Conservation (phyloP, 83 land plant genomes). For the Picea mariana region DNA sequence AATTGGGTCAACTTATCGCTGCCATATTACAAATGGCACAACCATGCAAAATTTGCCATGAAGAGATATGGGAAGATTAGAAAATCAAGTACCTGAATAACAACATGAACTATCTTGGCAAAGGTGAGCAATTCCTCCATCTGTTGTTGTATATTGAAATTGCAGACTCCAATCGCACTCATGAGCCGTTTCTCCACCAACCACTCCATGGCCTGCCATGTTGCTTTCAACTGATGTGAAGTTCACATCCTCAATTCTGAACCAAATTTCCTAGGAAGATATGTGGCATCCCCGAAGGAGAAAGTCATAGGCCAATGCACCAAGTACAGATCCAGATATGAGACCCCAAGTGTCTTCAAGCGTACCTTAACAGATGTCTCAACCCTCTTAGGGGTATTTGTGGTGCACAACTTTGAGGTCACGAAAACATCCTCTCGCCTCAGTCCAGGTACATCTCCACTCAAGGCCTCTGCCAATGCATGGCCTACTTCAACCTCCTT, state of each 20-base stretch:
- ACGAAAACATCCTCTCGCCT: constrained; percentile 72
- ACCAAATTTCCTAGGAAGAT: constrained; percentile 57
- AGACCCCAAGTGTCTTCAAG: constrained; percentile 59
- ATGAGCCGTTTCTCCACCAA: constrained; percentile 67
- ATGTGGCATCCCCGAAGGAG: constrained; percentile 70
- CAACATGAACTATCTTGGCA: constrained; percentile 77
- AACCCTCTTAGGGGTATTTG: constrained; percentile 57
- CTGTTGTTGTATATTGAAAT: constrained; percentile 52
- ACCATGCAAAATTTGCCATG: not conserved
- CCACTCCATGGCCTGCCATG: constrained; percentile 76
- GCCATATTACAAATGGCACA: too few species aligned
- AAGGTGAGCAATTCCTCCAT: constrained; percentile 68
- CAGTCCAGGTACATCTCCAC: constrained; percentile 34
- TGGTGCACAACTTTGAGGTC: constrained; percentile 70
- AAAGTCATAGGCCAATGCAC: constrained; percentile 70
- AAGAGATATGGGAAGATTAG: not conserved
- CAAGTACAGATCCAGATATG: constrained; percentile 73
- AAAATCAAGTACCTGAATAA: constrained; percentile 57
- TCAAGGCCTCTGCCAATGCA: constrained; percentile 55
- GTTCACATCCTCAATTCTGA: constrained; percentile 30
- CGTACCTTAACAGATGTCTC: constrained; percentile 59
- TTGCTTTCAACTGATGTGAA: constrained; percentile 48
- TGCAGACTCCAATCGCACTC: constrained; percentile 74
- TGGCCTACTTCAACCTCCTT: constrained; percentile 78
- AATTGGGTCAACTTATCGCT: not conserved